Evolutionary conservation across 2,329 filamentous ascomycete species (phyloP), one percentile per base, ranked within the genome.

Genomic region (Aspergillus spinulosporus): DNA sequence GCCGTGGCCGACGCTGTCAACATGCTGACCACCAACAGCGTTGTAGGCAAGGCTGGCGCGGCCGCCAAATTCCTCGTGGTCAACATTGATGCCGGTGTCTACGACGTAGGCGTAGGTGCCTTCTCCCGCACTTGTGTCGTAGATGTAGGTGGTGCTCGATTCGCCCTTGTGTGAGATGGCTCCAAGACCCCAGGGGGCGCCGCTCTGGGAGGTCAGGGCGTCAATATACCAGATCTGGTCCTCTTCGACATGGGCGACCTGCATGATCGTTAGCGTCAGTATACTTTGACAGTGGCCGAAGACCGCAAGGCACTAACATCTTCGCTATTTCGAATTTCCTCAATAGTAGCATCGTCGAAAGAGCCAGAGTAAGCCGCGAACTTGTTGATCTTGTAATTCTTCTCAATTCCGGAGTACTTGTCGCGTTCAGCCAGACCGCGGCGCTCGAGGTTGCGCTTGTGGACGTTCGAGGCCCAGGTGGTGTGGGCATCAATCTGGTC

Each of bases 281-380:
- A 12, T 12, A n/a, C 5, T 11, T 14, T 29, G 37, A 34, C 9
- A n/a, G 12, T 1, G 29, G 26, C 14, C n/a, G 9, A 15, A 34
- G 26, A 21, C 21, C 21, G 36, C 71, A 9, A 31, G 14, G 3
- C 36, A 62, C 61, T 44, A 40, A 76, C 70, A 62, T 74, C 66
- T 7, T 66, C 66, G 61, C 62, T 70, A 29, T 62, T 68, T 56
- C 68, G 72, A 59, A 80, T 76, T 57, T 72, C 67, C 42, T 67
- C 68, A 32, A 76, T 69, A 29, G 70, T 78, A 37, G 68, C 69
- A 9, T 72, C 71, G 60, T 80, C 78, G 57, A 81, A 79, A 29
- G 74, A 69, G 14, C 74, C 76, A 5, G 73, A 66, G 45, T 79
- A 78, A 15, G 67, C 76, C 48, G 75, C 74, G 65, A 76, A 79